A percentile compares a stretch with the other conserved stretches of the same genome.
Conservation (phyloP, 306 rosid species). For the Prunus mume region DNA sequence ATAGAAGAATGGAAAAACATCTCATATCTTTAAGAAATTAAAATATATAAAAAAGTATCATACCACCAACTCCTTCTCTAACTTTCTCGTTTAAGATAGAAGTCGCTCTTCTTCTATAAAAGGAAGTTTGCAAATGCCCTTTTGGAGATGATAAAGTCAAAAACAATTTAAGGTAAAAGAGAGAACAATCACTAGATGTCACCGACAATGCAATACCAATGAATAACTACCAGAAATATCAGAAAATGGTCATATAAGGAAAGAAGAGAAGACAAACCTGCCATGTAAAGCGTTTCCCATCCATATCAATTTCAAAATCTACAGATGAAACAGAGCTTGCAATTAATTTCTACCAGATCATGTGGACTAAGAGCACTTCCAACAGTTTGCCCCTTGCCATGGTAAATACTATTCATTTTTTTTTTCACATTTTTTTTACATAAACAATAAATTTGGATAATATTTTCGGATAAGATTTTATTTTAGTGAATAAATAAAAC, state of each 20-base stretch:
- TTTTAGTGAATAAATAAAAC: too few relatives aligned
- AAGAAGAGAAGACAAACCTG: constrained; percentile 33
- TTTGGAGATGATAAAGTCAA: neutral
- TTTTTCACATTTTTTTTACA: too few relatives aligned
- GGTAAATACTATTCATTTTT: too few relatives aligned
- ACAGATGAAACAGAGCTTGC: neutral
- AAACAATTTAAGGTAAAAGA: neutral
- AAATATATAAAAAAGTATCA: neutral
- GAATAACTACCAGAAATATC: too few relatives aligned
- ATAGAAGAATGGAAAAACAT: neutral
- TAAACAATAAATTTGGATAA: too few relatives aligned
- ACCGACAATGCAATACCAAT: neutral
- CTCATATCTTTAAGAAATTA: neutral
- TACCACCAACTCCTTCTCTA: constrained; percentile 38
- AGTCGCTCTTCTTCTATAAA: constrained; percentile 48
- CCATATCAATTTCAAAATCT: constrained; percentile 53
- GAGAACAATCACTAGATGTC: neutral
- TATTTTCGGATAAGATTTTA: too few relatives aligned
- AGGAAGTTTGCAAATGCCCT: constrained; percentile 55
- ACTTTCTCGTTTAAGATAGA: constrained; percentile 35
- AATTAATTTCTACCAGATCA: neutral
- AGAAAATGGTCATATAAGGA: neutral
- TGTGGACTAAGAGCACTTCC: neutral
- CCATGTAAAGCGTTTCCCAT: constrained; percentile 51
- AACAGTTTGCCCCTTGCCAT: too few relatives aligned